These are phyloP conservation scores for Boletellus deceptivus DNA, from an alignment of 1,284 basidiomycete species.

Conservation along the genomic window DNA sequence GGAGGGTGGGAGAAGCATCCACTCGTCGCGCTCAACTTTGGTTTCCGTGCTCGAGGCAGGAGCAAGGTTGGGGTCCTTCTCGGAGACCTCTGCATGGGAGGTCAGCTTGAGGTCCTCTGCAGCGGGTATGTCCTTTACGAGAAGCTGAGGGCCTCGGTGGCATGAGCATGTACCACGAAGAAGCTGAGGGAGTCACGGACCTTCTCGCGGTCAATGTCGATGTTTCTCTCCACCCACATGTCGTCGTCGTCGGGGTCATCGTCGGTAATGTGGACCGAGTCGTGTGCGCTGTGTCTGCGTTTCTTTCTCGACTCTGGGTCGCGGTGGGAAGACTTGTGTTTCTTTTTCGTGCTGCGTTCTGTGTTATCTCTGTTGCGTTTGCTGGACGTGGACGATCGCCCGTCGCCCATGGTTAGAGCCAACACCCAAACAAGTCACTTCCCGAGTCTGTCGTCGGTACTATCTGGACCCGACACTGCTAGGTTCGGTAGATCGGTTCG, in stretches of 20 bases:
- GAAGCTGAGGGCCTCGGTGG: constrained; percentile 40
- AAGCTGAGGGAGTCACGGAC: constrained; percentile 42
- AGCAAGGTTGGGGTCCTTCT: constrained; percentile 47
- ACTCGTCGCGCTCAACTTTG: constrained; percentile 72
- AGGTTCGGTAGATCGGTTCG: too few relatives aligned
- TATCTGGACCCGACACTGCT: too few relatives aligned
- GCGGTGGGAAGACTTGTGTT: constrained; percentile 41
- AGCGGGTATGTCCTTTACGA: constrained; percentile 77
- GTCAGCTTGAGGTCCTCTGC: constrained; percentile 68
- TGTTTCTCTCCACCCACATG: constrained; percentile 87
- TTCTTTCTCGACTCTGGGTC: constrained; percentile 33
- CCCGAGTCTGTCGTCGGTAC: too few relatives aligned
- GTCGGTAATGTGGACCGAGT: constrained; percentile 46
- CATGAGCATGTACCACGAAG: constrained; percentile 3
- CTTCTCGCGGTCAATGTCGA: constrained; percentile 71
- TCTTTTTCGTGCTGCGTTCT: constrained; percentile 44
- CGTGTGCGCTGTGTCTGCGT: constrained; percentile 30
- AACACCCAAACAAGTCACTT: constrained; percentile 7
- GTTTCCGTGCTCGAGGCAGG: constrained; percentile 44
- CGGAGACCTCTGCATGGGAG: constrained; percentile 49
- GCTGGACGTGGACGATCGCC: constrained; percentile 31
- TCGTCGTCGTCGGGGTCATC: constrained; percentile 64
- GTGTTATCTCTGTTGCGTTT: constrained; percentile 35
- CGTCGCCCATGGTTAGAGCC: constrained; percentile 23
- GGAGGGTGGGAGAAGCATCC: constrained; percentile 75